Conservation (phyloP, 495 filamentous ascomycete genomes). For the Daldinia caldariorum region DNA sequence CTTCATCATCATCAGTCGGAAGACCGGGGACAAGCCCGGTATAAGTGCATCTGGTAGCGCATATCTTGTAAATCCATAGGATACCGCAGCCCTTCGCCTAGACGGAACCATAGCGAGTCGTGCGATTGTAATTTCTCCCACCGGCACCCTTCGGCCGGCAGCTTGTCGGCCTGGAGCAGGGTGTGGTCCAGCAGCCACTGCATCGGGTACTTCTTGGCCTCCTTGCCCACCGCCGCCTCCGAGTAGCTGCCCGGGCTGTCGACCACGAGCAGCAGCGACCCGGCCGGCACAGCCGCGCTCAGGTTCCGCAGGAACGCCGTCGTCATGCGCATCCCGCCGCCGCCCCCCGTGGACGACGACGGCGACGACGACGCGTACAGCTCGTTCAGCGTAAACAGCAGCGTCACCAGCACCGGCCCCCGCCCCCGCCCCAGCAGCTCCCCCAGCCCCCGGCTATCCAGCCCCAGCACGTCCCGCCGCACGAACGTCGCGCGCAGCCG, state of each 20-base stretch:
- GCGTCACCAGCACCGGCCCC: conserved; percentile 69
- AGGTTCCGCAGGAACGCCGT: conserved; percentile 77
- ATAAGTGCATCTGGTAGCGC: conserved; percentile 92
- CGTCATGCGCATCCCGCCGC: conserved; percentile 75
- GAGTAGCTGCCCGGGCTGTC: conserved; percentile 96
- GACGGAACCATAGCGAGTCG: conserved; percentile 86
- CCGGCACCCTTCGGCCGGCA: conserved; percentile 42
- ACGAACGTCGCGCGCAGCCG: conserved; percentile 62
- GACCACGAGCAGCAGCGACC: conserved; percentile 81
- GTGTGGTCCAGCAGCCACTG: conserved; percentile 90
- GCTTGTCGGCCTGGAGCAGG: conserved; percentile 60
- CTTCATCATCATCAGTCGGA: conserved; percentile 12
- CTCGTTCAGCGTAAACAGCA: conserved; percentile 98
- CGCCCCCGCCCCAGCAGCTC: background rate
- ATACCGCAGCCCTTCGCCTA: conserved; percentile 73
- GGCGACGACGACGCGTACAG: conserved; percentile 75
- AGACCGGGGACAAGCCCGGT: conserved; percentile 49
- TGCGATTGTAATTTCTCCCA: conserved; percentile 79
- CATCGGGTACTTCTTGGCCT: conserved; percentile 85
- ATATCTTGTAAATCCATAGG: conserved; percentile 91
- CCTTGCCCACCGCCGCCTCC: conserved; percentile 70
- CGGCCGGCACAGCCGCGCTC: conserved; percentile 62
- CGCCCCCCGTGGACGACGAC: too few species aligned
- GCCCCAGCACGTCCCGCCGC: conserved; percentile 69
- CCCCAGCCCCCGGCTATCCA: conserved; percentile 56